A percentile compares a stretch with the other conserved stretches of the same genome.
These are phyloP conservation scores for Diaporthe longicolla DNA, from an alignment of 2,329 filamentous ascomycete species.

Conservation along the genomic window DNA sequence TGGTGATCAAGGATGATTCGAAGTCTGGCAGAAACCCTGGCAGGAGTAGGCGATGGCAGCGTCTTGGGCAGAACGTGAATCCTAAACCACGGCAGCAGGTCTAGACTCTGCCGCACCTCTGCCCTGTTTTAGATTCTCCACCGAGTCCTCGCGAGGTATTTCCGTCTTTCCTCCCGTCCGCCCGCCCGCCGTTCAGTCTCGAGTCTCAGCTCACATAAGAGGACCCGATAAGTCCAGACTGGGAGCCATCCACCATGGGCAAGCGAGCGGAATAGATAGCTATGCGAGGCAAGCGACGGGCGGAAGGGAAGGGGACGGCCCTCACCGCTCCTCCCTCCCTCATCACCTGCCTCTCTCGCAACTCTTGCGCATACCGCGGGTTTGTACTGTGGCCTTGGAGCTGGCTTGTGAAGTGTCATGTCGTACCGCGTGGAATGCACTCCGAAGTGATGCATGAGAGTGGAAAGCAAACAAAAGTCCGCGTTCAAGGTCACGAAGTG, in stretches of 20 bases:
- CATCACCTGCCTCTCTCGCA: conserved; percentile 5
- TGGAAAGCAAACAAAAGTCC: conserved; percentile 32
- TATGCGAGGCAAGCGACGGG: background rate
- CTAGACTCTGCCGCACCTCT: conserved; percentile 11
- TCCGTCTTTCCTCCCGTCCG: conserved; percentile 8
- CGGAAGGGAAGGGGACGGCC: conserved; percentile 37
- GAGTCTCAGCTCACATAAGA: conserved; percentile 21
- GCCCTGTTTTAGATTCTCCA: conserved; percentile 1
- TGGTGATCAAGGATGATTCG: conserved; percentile 7
- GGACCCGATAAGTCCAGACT: background rate
- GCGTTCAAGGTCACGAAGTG: background rate
- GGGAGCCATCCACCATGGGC: background rate
- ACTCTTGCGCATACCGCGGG: conserved; percentile 32
- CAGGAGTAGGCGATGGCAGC: background rate
- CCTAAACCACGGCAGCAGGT: background rate
- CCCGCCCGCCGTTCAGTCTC: conserved; percentile 1
- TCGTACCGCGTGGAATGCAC: conserved; percentile 34
- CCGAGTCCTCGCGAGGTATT: conserved; percentile 28
- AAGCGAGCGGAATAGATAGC: background rate
- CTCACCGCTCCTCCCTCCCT: conserved; percentile 36
- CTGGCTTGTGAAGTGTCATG: conserved; percentile 39
- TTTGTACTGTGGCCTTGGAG: background rate
- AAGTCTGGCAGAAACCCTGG: background rate
- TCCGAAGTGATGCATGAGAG: conserved; percentile 23
- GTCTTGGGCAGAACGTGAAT: background rate